Percentiles rank a stretch among this genome's conserved stretches.
Evolutionary conservation across 768 basidiomycete species (phyloP).

Genomic region (Collybiopsis luxurians): DNA sequence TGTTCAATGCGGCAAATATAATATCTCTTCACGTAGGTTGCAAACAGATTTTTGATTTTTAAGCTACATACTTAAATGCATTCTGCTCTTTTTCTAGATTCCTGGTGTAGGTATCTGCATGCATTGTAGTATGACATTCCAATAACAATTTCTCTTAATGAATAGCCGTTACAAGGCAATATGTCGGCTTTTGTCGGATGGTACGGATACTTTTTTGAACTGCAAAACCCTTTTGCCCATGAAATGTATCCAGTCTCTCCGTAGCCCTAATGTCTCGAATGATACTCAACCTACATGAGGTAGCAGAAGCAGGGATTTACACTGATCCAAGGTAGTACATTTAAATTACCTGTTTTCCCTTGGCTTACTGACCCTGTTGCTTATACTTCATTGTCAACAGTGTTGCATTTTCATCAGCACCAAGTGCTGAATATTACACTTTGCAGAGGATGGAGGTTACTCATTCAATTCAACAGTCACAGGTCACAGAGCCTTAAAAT

Average conservation of each 20-base stretch:
- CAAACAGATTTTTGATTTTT: background rate
- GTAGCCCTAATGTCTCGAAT: background rate
- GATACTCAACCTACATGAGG: background rate
- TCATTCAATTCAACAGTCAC: too few relatives aligned
- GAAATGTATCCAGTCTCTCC: background rate
- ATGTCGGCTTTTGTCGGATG: background rate
- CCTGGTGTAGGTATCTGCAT: slow-evolving; percentile 1
- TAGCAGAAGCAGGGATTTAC: background rate
- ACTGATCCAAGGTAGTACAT: too few relatives aligned
- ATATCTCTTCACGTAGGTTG: background rate
- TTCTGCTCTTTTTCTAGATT: background rate
- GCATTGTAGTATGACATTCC: too few relatives aligned
- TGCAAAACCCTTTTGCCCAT: too few relatives aligned
- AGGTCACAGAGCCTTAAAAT: too few relatives aligned
- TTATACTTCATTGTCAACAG: too few relatives aligned
- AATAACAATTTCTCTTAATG: too few relatives aligned
- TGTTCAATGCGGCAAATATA: background rate
- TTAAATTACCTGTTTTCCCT: too few relatives aligned
- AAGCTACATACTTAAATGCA: background rate
- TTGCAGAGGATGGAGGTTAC: too few relatives aligned
- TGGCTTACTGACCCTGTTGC: too few relatives aligned
- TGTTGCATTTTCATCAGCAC: too few relatives aligned
- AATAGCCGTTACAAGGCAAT: background rate
- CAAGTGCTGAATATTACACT: too few relatives aligned
- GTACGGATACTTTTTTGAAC: background rate